Conservation (phyloP, 2,329 filamentous ascomycete genomes). For the Hirsutella thompsonii region DNA sequence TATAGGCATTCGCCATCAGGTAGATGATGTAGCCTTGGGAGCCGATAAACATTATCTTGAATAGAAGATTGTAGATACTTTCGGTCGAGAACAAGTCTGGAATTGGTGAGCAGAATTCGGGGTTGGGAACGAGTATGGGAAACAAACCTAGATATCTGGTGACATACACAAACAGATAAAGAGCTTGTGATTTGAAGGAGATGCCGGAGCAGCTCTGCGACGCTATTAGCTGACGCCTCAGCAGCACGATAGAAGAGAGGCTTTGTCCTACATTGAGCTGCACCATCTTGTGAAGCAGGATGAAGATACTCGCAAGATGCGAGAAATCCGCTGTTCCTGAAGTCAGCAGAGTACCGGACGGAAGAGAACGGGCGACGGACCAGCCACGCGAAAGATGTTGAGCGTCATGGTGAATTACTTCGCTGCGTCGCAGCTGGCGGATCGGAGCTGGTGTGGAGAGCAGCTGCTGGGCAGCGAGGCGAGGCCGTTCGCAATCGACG, state of each 20-base stretch:
- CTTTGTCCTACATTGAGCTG: constrained; percentile 60
- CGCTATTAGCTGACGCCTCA: constrained; percentile 1
- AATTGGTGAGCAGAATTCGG: not conserved
- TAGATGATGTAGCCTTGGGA: constrained; percentile 92
- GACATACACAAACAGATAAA: constrained; percentile 89
- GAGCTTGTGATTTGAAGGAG: constrained; percentile 95
- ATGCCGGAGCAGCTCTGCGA: constrained; percentile 86
- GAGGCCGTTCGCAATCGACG: not conserved
- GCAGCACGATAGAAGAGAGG: not conserved
- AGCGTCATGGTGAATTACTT: constrained; percentile 27
- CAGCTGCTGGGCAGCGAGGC: not conserved
- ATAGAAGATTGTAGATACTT: constrained; percentile 82
- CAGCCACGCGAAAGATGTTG: constrained; percentile 46
- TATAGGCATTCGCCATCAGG: constrained; percentile 95
- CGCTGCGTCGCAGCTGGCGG: not conserved
- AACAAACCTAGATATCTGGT: constrained; percentile 76
- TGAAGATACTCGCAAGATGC: constrained; percentile 87
- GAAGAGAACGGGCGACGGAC: constrained; percentile 21
- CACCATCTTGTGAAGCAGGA: constrained; percentile 93
- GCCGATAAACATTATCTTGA: constrained; percentile 90
- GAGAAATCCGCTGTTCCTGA: constrained; percentile 70
- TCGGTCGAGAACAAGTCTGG: constrained; percentile 75
- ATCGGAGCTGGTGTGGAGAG: not conserved
- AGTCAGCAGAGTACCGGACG: constrained; percentile 4
- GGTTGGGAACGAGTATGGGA: not conserved